Base-by-base conservation (phyloP, 768 basidiomycete species). In the Russula earlei region DNA sequence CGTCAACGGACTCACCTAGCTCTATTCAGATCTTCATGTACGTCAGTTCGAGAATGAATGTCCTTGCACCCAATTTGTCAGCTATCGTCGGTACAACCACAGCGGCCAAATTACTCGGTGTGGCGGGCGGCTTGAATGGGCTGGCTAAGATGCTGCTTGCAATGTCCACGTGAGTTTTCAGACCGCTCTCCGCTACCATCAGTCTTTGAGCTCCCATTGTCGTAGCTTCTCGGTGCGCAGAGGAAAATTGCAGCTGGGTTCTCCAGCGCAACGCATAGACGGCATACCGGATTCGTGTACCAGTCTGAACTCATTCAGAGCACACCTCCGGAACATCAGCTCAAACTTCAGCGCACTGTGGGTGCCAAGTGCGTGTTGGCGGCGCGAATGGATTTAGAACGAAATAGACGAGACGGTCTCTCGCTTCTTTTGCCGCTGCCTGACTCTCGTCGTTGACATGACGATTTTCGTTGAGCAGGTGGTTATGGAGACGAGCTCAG, bases 11-110 rank as follows among this genome's bases (percentile, higher is more conserved):
- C 27, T 45, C 7, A n/a, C n/a, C 20, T 48, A 27, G 14, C n/a
- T 31, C 37, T 5, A 43, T 54, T 1, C 66, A 94, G 88, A 99
- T 98, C 65, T 95, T 98, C 74, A 85, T 89, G 77, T 99, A 98
- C 80, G 96, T 99, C 70, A 95, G 94, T 77, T 95, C 91, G 65
- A 82, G 96, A 75, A 98, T 99, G 91, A 91, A 91, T 74, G 82
- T 92, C 55, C 86, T 99, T 67, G 95, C 96, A 64, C 96, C 96
- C 66, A 99, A 99, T 71, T 82, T 99, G 68, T 95, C 93, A 66
- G 87, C 90, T 71, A 96, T 99, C 72, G 91, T 98, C 74, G 95
- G 96, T 71, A 96, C 96, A 56, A 92, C 89, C 65, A 95, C 93
- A 77, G 96, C 96, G 52, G 96, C 96, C 45, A 99, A 99, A 76